Base-by-base conservation (phyloP, 2,329 filamentous ascomycete genomes). In the Didymosphaeria variabile region DNA sequence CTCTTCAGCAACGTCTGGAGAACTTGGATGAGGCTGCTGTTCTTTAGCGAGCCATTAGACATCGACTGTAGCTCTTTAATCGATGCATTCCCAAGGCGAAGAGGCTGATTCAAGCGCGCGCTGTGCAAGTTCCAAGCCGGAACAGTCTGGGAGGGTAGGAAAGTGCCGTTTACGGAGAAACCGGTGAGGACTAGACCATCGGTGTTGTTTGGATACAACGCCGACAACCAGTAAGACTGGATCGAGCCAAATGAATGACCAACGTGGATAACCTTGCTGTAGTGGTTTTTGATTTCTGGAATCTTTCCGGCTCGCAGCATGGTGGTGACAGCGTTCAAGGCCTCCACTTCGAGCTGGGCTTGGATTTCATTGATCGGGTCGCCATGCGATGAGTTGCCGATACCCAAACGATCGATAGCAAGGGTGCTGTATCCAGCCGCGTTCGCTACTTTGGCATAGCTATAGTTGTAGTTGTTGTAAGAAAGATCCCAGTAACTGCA, bases 181-280 rank as follows among this genome's bases (percentile, higher is more conserved):
- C 88, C 88, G 1, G 87, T 89, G 7, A 90, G 80, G 55, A 88
- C 76, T 44, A 90, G 79, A 42, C 83, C 86, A 62, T 90, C 84
- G 40, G 84, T 86, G 59, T 86, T 77, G 57, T 80, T 70, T 0
- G 87, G 86, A 67, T 87, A 79, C 59, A 79, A 71, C 50, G 81
- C 81, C 8, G 85, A 83, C 21, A 90, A 79, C 51, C 77, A 81
- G 74, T 87, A 88, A 2, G 83, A 85, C 66, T 87, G 85, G 6
- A 83, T 76, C 0, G 87, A 87, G 34, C 88, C 88, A 66, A 88
- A 90, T 0, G 85, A 88, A 78, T 91, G 88, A 13, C 88, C 88
- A 17, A 88, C 80, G 71, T 90, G 88, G 9, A 88, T 79, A 26
- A 87, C 77, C 68, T 84, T 80, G 9, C 76, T 55, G 66, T 79